Percentiles rank a stretch among this genome's conserved stretches.
phyloP scores from a whole-genome alignment of 2,329 filamentous ascomycete genomes.

The Ascochyta fabae region DNA sequence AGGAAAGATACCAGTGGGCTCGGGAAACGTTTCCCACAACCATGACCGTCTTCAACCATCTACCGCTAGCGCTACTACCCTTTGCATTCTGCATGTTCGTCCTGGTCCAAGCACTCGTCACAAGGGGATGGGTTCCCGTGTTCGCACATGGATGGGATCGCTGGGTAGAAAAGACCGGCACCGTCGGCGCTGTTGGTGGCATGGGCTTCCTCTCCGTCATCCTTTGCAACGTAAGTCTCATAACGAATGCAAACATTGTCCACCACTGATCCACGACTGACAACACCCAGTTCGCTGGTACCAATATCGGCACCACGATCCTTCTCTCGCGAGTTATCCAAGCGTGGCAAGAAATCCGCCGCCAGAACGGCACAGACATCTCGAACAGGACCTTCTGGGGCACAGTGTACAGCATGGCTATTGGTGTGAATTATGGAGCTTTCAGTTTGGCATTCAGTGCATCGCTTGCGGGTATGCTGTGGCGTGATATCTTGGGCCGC shows the following conservation, averaged over 20 bases:
- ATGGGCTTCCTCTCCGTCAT: conserved; percentile 77
- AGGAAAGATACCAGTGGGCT: conserved; percentile 61
- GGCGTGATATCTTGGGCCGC: conserved; percentile 71
- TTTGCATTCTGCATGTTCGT: conserved; percentile 79
- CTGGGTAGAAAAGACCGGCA: conserved; percentile 73
- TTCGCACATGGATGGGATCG: conserved; percentile 77
- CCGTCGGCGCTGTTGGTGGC: conserved; percentile 70
- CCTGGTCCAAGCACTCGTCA: conserved; percentile 73
- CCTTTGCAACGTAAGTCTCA: conserved; percentile 70
- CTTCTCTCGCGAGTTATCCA: conserved; percentile 74
- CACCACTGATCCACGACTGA: background rate
- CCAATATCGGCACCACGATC: conserved; percentile 78
- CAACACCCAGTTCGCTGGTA: conserved; percentile 69
- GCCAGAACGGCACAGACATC: conserved; percentile 56
- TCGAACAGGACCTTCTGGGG: conserved; percentile 73
- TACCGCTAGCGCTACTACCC: conserved; percentile 72
- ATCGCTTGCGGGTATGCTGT: conserved; percentile 73
- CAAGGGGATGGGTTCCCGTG: conserved; percentile 75
- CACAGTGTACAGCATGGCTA: conserved; percentile 75
- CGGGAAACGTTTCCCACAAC: conserved; percentile 75
- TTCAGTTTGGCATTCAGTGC: conserved; percentile 76
- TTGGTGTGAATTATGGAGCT: conserved; percentile 77
- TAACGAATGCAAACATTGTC: background rate
- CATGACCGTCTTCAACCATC: conserved; percentile 67
- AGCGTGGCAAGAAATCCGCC: conserved; percentile 68